Evolutionary conservation across 805 yeast genomes (phyloP), one percentile per base, ranked within the genome.

Genomic region (Monosporozyma unispora): DNA sequence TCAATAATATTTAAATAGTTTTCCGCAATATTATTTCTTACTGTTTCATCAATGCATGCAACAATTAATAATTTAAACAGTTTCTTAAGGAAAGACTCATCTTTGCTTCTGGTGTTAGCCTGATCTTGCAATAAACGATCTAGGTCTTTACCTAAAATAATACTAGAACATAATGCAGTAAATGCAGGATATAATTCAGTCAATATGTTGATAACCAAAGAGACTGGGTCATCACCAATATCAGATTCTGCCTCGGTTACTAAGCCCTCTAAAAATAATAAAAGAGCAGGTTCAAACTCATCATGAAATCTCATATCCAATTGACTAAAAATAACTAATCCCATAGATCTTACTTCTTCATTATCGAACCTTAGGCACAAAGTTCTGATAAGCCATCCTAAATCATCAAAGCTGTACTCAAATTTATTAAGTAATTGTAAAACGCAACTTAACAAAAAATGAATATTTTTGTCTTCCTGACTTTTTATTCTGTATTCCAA

Each of bases 21-120:
- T 19, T 71, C 68, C 1, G 77, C 67, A 40, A 79, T 75, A 39
- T 67, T 66, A n/a, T 60, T 63, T 49, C 85, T 71, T 29, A 80
- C 70, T 1, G 64, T 58, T 38, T 79, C 81, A 48, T 74, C 75
- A 22, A 79, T 69, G 54, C 84, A 78, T 0, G 81, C 73, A 16
- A 65, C 64, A 0, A 78, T 72, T 27, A 77, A 61, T 14, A 76
- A 51, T 2, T 46, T 40, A 6, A 77, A 50, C 0, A 75, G 54
- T 12, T 51, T 54, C 25, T 54, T 56, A 1, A 62, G 57, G 8
- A 65, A 57, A 1, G 50, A 49, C 19, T 51, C 49, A 35, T 58
- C 62, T 4, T 54, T 49, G 7, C 52, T 22, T 8, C 54, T 51
- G 27, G 53, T 53, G 14, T 52, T 22, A 11, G 57, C 55, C 40